Conservation (phyloP, 1,284 basidiomycete species). For the Golubevia pallescens region DNA sequence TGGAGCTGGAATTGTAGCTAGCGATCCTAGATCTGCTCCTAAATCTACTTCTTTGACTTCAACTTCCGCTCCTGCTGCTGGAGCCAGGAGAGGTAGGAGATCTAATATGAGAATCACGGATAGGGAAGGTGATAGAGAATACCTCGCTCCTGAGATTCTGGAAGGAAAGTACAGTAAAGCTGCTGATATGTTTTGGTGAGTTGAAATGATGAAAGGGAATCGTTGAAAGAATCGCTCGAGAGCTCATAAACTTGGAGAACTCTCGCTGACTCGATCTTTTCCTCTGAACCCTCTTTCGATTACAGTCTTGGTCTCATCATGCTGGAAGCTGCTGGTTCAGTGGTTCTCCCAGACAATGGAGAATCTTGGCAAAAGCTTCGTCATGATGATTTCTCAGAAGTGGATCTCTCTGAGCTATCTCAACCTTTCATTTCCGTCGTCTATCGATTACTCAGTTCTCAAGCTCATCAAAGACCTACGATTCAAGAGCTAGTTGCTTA, state of each 20-base stretch:
- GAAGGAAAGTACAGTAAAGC: constrained; percentile 88
- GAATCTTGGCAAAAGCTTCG: constrained; percentile 93
- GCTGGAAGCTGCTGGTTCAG: constrained; percentile 92
- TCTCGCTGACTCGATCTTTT: not conserved
- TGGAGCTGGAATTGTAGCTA: constrained; percentile 38
- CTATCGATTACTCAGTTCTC: constrained; percentile 27
- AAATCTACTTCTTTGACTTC: not conserved
- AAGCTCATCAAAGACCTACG: constrained; percentile 36
- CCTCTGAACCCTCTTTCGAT: not conserved
- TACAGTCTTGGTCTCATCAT: constrained; percentile 89
- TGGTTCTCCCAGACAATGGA: constrained; percentile 94
- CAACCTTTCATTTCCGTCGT: constrained; percentile 24
- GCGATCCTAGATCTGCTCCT: constrained; percentile 6
- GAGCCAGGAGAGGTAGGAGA: constrained; percentile 36
- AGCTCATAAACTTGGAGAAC: too few relatives aligned
- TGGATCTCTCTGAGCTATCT: constrained; percentile 77
- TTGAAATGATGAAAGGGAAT: too few relatives aligned
- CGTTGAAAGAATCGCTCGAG: too few relatives aligned
- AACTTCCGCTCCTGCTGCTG: constrained; percentile 59
- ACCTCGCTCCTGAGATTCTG: constrained; percentile 97
- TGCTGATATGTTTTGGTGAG: constrained; percentile 94
- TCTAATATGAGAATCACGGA: not conserved
- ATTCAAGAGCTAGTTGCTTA: constrained; percentile 34
- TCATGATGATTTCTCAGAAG: constrained; percentile 87
- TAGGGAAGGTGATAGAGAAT: constrained; percentile 89